Evolutionary conservation across 495 filamentous ascomycete genomes (phyloP).

Genomic region (Neurospora pannonica): DNA sequence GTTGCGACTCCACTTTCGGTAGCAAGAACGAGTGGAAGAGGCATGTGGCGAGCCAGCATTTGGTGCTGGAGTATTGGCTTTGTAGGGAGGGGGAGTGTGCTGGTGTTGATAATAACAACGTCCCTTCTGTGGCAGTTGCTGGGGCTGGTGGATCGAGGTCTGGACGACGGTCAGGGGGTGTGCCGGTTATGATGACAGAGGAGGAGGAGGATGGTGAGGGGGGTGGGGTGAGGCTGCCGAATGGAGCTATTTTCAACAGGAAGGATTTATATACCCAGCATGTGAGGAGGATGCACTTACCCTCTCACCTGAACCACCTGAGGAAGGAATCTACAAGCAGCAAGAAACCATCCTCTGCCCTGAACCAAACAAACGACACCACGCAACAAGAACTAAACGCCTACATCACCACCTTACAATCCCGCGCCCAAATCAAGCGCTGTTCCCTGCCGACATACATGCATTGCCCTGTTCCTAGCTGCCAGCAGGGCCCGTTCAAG

Average conservation of each 20-base stretch:
- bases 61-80: constrained; percentile 68
- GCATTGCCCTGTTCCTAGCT: constrained; percentile 54
- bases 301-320: constrained; percentile 31
- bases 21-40: constrained; percentile 94
- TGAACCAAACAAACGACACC: not conserved
- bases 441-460: constrained; percentile 53
- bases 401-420: constrained; percentile 32
- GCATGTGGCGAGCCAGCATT: constrained; percentile 73
- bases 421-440: constrained; percentile 49
- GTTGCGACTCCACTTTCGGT: constrained; percentile 65
- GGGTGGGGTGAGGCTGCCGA: constrained; percentile 16
- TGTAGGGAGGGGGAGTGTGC: constrained; percentile 62
- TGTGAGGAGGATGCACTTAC: constrained; percentile 73
- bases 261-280: constrained; percentile 92
- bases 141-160: not conserved
- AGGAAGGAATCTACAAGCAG: constrained; percentile 11
- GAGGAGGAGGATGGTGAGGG: constrained; percentile 27
- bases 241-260: constrained; percentile 71
- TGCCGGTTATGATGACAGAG: constrained; percentile 49
- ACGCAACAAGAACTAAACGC: not conserved
- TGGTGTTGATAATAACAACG: constrained; percentile 16
- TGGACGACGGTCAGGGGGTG: constrained; percentile 2
- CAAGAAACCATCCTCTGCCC: not conserved
- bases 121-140: too few relatives aligned
- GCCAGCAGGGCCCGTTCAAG: constrained; percentile 43